phyloP scores from a whole-genome alignment of 306 rosid genomes.

The Fagus sylvatica region DNA sequence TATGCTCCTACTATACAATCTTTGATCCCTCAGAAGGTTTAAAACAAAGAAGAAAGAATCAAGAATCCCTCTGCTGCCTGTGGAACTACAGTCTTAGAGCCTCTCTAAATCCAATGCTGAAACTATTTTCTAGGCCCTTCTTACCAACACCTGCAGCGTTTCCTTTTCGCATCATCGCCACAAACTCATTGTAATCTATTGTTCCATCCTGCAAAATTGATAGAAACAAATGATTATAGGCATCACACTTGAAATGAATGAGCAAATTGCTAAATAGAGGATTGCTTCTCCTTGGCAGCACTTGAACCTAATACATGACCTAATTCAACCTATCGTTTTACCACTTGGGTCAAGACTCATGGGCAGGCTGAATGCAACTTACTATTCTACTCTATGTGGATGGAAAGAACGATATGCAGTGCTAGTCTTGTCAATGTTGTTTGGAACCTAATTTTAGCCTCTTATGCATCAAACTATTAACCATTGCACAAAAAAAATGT shows the following conservation, averaged over 20 bases:
- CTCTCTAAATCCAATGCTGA: constrained; percentile 78
- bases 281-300: constrained; percentile 11
- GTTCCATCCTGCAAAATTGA: constrained; percentile 72
- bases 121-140: constrained; percentile 67
- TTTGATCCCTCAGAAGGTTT: constrained; percentile 20
- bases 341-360: no score
- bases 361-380: no score
- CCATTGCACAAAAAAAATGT: no score
- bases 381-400: neutral
- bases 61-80: constrained; percentile 8
- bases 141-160: constrained; percentile 52
- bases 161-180: constrained; percentile 98
- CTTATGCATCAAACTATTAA: neutral
- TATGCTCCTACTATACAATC: constrained; percentile 29
- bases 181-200: constrained; percentile 94
- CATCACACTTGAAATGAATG: constrained; percentile 2
- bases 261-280: neutral
- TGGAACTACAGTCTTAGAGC: constrained; percentile 43
- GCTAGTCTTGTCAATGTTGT: neutral
- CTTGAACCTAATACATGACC: neutral
- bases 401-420: neutral
- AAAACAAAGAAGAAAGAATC: constrained; percentile 9
- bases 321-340: neutral
- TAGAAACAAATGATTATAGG: neutral
- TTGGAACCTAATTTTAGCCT: neutral